Evolutionary conservation across 495 filamentous ascomycete genomes (phyloP).

Genomic region (Hypoxylon lienhwacheense): DNA sequence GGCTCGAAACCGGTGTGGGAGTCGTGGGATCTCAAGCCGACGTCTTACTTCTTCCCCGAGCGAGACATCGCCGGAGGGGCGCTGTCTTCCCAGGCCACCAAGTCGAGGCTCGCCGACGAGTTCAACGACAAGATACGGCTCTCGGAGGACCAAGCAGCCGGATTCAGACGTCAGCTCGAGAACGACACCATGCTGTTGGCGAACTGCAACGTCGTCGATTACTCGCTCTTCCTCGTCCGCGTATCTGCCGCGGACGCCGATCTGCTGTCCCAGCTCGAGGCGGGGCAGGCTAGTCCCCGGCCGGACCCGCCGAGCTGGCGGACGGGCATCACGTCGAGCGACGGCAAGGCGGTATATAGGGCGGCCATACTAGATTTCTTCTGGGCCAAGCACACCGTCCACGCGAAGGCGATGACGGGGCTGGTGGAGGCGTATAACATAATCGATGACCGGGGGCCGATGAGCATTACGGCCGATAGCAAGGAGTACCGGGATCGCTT

Average conservation of each 20-base stretch:
- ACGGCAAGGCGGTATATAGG: conserved; percentile 66
- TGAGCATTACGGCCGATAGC: conserved; percentile 70
- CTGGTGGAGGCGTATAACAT: conserved; percentile 64
- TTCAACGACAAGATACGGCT: conserved; percentile 67
- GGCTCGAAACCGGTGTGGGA: conserved; percentile 57
- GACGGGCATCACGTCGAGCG: conserved; percentile 57
- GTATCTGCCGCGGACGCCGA: conserved; percentile 40
- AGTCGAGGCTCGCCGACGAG: conserved; percentile 60
- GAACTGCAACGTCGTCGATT: conserved; percentile 65
- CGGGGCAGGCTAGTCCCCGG: conserved; percentile 24
- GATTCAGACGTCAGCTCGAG: conserved; percentile 52
- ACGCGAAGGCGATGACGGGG: conserved; percentile 62
- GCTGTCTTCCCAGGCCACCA: conserved; percentile 60
- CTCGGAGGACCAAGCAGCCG: conserved; percentile 50
- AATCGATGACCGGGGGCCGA: conserved; percentile 59
- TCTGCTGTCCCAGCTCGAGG: conserved; percentile 27
- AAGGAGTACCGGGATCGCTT: conserved; percentile 68
- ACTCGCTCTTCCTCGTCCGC: conserved; percentile 67
- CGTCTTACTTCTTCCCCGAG: conserved; percentile 71
- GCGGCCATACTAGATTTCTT: conserved; percentile 69
- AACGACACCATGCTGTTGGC: conserved; percentile 63
- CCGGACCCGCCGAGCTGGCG: conserved; percentile 54
- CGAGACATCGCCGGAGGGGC: conserved; percentile 63
- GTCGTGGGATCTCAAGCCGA: conserved; percentile 70
- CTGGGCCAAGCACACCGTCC: conserved; percentile 68